These are phyloP conservation scores for Acorus gramineus DNA, from an alignment of 106 monocot genomes.

Conservation along the genomic window DNA sequence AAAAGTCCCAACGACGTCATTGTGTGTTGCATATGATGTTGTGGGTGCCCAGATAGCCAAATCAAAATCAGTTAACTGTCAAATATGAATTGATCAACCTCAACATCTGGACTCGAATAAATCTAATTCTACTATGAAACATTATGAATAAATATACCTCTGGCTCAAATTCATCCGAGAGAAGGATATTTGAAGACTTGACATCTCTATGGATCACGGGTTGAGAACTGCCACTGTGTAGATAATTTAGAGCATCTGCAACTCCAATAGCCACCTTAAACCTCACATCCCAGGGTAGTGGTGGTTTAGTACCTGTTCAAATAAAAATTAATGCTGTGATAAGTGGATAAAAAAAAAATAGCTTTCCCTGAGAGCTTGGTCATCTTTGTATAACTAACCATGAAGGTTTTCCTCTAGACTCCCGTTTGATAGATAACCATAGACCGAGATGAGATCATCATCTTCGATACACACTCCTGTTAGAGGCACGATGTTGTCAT, in stretches of 20 bases:
- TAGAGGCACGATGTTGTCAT: slow-evolving; percentile 51
- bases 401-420: slow-evolving; percentile 83
- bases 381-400: slow-evolving; percentile 19
- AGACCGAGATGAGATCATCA: slow-evolving; percentile 50
- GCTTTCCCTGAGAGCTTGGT: not conserved
- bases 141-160: slow-evolving; percentile 19
- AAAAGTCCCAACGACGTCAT: slow-evolving; percentile 62
- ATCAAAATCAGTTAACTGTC: slow-evolving; percentile 62
- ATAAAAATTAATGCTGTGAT: not conserved
- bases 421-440: slow-evolving; percentile 57
- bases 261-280: slow-evolving; percentile 56
- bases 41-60: slow-evolving; percentile 63
- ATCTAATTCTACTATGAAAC: too few relatives aligned
- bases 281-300: slow-evolving; percentile 57
- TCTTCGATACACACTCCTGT: slow-evolving; percentile 55
- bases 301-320: slow-evolving; percentile 35
- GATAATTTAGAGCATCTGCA: slow-evolving; percentile 54
- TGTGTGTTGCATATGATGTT: slow-evolving; percentile 19
- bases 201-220: slow-evolving; percentile 83
- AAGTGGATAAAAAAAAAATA: not conserved
- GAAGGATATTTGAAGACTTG: slow-evolving; percentile 92
- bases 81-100: not conserved
- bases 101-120: too few relatives aligned
- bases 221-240: slow-evolving; percentile 34
- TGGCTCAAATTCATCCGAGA: slow-evolving; percentile 55